Evolutionary conservation across 1,284 basidiomycete species (phyloP).

Genomic region (Afroboletus lepidellus): DNA sequence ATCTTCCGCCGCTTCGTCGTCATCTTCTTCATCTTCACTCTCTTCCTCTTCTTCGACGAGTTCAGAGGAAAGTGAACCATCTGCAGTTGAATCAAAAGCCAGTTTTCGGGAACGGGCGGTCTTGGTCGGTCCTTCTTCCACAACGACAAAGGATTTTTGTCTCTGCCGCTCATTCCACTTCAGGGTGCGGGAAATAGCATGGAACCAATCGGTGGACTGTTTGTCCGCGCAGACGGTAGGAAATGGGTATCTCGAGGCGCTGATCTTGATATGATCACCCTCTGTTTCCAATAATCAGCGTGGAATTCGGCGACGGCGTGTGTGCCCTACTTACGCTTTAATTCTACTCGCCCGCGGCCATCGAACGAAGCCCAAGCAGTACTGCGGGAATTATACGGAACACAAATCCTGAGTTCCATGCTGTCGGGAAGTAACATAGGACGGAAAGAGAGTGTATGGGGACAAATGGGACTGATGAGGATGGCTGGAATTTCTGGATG

Average conservation of each 20-base stretch:
- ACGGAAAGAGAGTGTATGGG: constrained; percentile 97
- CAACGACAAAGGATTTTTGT: constrained; percentile 97
- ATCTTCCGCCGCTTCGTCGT: constrained; percentile 49
- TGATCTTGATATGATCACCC: constrained; percentile 99
- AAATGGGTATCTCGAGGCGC: constrained; percentile 97
- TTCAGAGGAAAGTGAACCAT: constrained; percentile 29
- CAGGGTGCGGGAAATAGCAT: constrained; percentile 58
- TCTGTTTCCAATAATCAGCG: constrained; percentile 50
- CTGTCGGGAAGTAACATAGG: constrained; percentile 98
- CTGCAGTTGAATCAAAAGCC: constrained; percentile 10
- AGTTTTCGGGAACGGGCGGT: constrained; percentile 36
- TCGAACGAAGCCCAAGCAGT: constrained; percentile 99
- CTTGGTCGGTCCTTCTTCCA: constrained; percentile 75
- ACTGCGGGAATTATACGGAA: constrained; percentile 96
- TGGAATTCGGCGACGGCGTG: neutral
- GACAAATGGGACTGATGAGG: constrained; percentile 96
- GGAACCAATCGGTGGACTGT: constrained; percentile 98
- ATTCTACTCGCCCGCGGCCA: constrained; percentile 92
- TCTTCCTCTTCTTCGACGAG: constrained; percentile 43
- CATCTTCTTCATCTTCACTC: constrained; percentile 30
- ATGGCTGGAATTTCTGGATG: constrained; percentile 98
- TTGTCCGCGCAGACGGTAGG: constrained; percentile 98
- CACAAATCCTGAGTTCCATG: constrained; percentile 97
- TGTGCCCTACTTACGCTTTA: constrained; percentile 71
- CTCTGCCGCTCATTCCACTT: constrained; percentile 86